These are phyloP conservation scores for Podospora comata DNA, from an alignment of 495 filamentous ascomycete genomes.

Conservation along the genomic window DNA sequence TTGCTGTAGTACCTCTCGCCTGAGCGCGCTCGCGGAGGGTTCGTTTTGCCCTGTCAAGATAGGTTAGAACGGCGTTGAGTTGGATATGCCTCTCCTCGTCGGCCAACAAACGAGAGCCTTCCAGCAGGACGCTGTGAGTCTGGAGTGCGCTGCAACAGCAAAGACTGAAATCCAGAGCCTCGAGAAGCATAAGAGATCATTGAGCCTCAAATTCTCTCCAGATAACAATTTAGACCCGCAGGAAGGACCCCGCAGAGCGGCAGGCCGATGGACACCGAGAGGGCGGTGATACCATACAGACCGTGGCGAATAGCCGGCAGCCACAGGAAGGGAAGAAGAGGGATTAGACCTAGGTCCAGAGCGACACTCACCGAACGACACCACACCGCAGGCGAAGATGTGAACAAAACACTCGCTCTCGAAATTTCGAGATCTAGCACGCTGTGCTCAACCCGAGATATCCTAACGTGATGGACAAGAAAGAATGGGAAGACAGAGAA, in stretches of 20 bases:
- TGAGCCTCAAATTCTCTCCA: neutral
- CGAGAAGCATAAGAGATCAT: neutral
- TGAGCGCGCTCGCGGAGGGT: neutral
- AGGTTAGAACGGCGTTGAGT: neutral
- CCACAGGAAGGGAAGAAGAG: neutral
- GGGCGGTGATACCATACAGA: neutral
- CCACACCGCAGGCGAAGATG: neutral
- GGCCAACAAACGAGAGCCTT: neutral
- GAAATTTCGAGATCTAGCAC: neutral
- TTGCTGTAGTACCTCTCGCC: no score
- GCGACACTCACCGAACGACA: constrained; percentile 2
- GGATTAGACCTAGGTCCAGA: neutral
- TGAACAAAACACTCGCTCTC: neutral
- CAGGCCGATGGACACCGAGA: neutral
- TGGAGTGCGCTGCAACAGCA: neutral
- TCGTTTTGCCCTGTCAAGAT: neutral
- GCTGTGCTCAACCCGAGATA: neutral
- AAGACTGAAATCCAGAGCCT: neutral
- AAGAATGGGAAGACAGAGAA: neutral
- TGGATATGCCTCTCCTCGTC: no score
- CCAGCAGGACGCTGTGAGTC: neutral
- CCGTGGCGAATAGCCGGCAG: neutral
- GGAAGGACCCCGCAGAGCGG: constrained; percentile 7
- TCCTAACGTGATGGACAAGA: neutral
- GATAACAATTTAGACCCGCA: neutral